Percentiles rank a stretch among this genome's conserved stretches.
Evolutionary conservation across 208 protist genomes (phyloP).

Genomic region (Leishmania amazonensis): DNA sequence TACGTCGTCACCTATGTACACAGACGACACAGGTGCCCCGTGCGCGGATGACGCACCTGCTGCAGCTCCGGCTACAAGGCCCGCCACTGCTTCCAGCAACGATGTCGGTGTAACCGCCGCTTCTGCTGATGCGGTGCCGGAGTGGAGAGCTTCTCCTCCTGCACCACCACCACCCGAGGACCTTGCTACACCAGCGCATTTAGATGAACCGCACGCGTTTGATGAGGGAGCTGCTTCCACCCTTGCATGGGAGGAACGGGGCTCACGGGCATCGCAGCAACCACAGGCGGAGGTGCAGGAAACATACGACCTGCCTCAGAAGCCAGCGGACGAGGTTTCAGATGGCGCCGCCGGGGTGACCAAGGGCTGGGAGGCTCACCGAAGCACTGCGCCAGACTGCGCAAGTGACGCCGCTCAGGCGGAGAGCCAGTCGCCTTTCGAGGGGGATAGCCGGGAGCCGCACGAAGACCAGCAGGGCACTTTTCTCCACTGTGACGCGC

Average conservation of each 20-base stretch:
- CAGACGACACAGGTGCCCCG: neutral
- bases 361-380: neutral
- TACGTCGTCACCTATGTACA: neutral
- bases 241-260: neutral
- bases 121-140: neutral
- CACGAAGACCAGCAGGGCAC: neutral
- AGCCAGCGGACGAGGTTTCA: neutral
- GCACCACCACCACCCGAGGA: neutral
- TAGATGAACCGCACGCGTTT: too few relatives aligned
- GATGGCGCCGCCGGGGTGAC: neutral
- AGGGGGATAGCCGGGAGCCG: neutral
- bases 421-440: neutral
- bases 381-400: neutral
- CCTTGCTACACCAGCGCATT: neutral
- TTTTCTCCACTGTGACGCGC: neutral
- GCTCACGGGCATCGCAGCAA: neutral
- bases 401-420: neutral
- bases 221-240: neutral
- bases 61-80: neutral
- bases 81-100: neutral
- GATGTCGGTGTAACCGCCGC: neutral
- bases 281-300: neutral
- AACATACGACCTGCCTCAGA: neutral
- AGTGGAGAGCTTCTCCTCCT: neutral
- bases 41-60: neutral